These are phyloP conservation scores for Ampelomyces quisqualis DNA, from an alignment of 2,329 filamentous ascomycete genomes.

Conservation along the genomic window DNA sequence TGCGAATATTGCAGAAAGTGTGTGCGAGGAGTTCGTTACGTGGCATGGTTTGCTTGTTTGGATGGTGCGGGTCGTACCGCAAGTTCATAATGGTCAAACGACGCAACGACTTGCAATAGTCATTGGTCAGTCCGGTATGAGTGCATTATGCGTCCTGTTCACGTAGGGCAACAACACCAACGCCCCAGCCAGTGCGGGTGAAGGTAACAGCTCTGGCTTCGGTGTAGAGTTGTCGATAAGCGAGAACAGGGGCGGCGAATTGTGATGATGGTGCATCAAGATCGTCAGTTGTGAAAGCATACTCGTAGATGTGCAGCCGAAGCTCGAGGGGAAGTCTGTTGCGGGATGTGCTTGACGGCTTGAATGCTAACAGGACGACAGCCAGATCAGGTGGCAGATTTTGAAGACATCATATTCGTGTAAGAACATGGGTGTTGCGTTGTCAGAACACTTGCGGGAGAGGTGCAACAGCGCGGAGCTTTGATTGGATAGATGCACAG, in stretches of 20 bases:
- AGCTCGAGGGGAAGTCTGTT: background rate
- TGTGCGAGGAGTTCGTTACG: background rate
- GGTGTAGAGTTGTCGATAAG: conserved; percentile 1
- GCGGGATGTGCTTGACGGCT: background rate
- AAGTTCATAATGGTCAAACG: background rate
- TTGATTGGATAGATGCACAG: conserved; percentile 7
- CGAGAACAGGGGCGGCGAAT: background rate
- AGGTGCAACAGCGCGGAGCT: background rate
- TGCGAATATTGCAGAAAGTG: background rate
- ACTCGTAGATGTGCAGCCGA: background rate
- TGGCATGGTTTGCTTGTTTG: background rate
- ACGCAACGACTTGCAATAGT: background rate
- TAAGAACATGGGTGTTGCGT: too few relatives aligned
- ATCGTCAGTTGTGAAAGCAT: background rate
- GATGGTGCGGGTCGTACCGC: background rate
- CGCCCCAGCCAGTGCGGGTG: background rate
- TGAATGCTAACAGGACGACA: background rate
- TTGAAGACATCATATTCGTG: background rate
- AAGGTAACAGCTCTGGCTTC: conserved; percentile 1
- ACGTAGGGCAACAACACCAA: background rate
- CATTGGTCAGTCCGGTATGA: background rate
- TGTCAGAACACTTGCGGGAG: background rate
- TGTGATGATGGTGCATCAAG: background rate
- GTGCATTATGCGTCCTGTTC: background rate
- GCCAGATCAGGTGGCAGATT: background rate